These are phyloP conservation scores for Cystofilobasidium ferigula DNA, from an alignment of 768 basidiomycete genomes.

Conservation along the genomic window DNA sequence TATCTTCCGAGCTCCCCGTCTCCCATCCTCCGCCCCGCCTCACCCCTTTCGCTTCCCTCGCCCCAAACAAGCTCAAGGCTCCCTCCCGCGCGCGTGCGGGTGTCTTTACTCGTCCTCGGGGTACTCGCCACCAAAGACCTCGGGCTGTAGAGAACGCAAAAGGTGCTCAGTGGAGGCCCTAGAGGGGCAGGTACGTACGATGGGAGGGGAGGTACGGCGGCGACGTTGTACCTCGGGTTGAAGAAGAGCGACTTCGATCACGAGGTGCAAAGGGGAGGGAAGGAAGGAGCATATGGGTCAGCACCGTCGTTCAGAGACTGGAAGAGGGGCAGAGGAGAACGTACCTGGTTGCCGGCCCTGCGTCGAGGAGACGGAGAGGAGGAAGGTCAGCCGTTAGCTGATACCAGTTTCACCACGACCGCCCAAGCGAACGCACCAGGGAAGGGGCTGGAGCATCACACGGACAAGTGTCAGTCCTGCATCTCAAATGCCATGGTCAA, in stretches of 20 bases:
- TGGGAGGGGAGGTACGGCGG: not conserved
- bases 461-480: no score
- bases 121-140: no score
- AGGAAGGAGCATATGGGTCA: not conserved
- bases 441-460: conserved; percentile 26
- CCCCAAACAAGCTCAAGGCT: no score
- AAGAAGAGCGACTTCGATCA: conserved; percentile 24
- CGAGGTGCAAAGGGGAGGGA: not conserved
- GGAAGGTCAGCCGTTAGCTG: no score
- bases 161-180: not conserved
- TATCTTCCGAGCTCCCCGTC: no score
- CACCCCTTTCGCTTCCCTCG: no score
- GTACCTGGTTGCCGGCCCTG: conserved; percentile 26
- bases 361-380: no score
- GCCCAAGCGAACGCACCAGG: conserved; percentile 16
- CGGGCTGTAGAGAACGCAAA: no score
- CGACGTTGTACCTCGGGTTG: conserved; percentile 20
- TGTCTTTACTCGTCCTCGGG: no score
- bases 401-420: no score
- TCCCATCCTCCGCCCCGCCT: no score
- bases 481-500: not conserved
- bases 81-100: no score
- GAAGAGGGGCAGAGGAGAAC: not conserved
- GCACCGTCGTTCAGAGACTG: not conserved
- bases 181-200: not conserved